These are phyloP conservation scores for Malassezia caprae DNA, from an alignment of 1,284 basidiomycete genomes.

Conservation along the genomic window DNA sequence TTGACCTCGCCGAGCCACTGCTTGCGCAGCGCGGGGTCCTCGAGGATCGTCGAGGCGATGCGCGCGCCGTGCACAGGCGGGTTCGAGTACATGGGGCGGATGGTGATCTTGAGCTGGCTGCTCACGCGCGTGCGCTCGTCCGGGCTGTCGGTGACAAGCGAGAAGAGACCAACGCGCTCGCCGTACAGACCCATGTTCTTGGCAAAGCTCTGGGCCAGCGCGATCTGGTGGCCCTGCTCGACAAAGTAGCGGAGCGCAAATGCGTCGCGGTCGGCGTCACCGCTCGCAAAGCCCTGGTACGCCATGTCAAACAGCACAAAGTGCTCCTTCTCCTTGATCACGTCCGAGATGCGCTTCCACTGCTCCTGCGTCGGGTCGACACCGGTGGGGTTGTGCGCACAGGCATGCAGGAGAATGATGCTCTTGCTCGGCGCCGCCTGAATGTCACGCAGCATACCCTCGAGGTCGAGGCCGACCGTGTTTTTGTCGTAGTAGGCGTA, in stretches of 20 bases:
- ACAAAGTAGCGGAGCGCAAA: constrained; percentile 50
- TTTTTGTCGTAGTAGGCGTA: constrained; percentile 57
- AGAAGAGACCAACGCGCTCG: constrained; percentile 46
- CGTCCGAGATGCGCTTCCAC: constrained; percentile 45
- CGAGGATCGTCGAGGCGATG: constrained; percentile 50
- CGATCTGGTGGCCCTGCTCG: constrained; percentile 43
- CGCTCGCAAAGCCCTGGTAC: constrained; percentile 52
- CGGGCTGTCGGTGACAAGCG: constrained; percentile 35
- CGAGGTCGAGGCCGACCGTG: constrained; percentile 47
- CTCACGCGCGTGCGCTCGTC: constrained; percentile 46
- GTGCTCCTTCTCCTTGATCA: constrained; percentile 60
- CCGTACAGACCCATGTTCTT: constrained; percentile 50
- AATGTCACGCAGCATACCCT: constrained; percentile 46
- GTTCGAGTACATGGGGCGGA: constrained; percentile 97
- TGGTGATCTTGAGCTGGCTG: constrained; percentile 65
- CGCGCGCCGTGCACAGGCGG: constrained; percentile 68
- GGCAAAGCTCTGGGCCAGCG: constrained; percentile 42
- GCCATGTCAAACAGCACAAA: constrained; percentile 97
- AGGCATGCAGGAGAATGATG: constrained; percentile 54
- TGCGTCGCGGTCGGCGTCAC: constrained; percentile 44
- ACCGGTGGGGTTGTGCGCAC: constrained; percentile 53
- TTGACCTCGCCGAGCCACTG: constrained; percentile 50
- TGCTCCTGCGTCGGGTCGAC: constrained; percentile 48
- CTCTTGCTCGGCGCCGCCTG: constrained; percentile 52
- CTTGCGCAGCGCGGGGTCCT: constrained; percentile 48